Evolutionary conservation across 192 early-diverging fungal species (phyloP).

Genomic region (Coemansia furcata): DNA sequence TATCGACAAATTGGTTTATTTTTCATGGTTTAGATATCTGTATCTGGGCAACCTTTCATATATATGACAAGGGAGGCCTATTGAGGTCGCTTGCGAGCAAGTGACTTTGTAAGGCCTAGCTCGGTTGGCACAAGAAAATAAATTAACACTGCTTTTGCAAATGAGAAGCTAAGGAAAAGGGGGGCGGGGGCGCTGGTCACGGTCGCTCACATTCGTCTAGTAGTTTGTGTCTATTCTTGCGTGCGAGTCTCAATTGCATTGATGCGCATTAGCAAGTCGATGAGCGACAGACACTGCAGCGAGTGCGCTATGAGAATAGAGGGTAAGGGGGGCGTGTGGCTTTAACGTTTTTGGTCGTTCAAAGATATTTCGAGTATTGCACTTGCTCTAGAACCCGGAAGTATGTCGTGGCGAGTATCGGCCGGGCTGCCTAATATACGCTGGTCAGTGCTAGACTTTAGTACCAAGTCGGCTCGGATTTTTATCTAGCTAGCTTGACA

Average conservation of each 20-base stretch:
- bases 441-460: background rate
- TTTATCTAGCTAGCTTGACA: background rate
- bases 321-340: background rate
- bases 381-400: constrained; percentile 9
- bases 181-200: background rate
- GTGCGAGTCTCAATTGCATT: constrained; percentile 5
- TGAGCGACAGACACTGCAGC: background rate
- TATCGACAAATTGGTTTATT: background rate
- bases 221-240: constrained; percentile 1
- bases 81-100: background rate
- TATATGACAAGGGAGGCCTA: background rate
- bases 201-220: background rate
- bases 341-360: background rate
- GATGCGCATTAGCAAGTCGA: constrained; percentile 1
- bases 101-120: background rate
- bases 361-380: background rate
- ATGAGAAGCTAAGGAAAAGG: background rate
- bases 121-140: background rate
- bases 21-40: background rate
- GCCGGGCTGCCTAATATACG: background rate
- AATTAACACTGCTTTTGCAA: background rate
- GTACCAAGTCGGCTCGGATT: background rate
- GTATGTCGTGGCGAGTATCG: background rate
- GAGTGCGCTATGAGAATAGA: background rate
- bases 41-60: constrained; percentile 10